These are phyloP conservation scores for Kentomonas sorsogonicus DNA, from an alignment of 208 protist species.

Conservation along the genomic window DNA sequence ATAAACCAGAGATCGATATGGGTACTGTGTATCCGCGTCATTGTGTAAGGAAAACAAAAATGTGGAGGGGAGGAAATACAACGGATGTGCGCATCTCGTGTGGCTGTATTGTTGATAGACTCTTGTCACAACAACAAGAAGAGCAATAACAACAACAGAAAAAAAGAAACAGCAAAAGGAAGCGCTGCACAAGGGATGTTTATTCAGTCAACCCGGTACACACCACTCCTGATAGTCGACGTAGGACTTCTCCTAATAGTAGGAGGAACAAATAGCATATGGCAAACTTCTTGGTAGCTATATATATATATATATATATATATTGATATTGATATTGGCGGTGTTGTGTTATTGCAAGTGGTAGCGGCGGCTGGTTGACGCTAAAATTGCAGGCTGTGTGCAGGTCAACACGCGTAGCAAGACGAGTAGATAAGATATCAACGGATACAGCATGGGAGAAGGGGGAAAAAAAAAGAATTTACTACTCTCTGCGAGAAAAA, in stretches of 20 bases:
- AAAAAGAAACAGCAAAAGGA: neutral
- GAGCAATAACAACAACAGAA: neutral
- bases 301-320: conserved; percentile 18
- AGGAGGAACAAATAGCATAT: neutral
- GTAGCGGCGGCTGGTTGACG: too few relatives aligned
- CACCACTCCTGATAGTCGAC: neutral
- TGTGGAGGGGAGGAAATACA: too few relatives aligned
- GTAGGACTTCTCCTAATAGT: neutral
- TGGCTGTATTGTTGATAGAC: neutral
- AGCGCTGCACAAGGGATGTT: neutral
- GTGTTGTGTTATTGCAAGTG: too few relatives aligned
- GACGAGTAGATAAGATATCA: neutral
- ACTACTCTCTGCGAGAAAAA: neutral
- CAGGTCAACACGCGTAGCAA: neutral
- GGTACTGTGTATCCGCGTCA: too few relatives aligned
- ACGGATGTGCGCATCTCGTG: too few relatives aligned
- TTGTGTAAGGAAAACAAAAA: too few relatives aligned
- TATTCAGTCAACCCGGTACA: too few relatives aligned
- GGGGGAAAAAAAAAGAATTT: conserved; percentile 10
- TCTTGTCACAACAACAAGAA: neutral
- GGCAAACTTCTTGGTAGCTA: neutral
- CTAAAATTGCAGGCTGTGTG: too few relatives aligned
- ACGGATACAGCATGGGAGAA: neutral
- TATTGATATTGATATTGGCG: neutral
- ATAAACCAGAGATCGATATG: too few relatives aligned